Conservation (phyloP, 371 early-diverging fungal genomes). For the Syncephalastrum sp. region DNA sequence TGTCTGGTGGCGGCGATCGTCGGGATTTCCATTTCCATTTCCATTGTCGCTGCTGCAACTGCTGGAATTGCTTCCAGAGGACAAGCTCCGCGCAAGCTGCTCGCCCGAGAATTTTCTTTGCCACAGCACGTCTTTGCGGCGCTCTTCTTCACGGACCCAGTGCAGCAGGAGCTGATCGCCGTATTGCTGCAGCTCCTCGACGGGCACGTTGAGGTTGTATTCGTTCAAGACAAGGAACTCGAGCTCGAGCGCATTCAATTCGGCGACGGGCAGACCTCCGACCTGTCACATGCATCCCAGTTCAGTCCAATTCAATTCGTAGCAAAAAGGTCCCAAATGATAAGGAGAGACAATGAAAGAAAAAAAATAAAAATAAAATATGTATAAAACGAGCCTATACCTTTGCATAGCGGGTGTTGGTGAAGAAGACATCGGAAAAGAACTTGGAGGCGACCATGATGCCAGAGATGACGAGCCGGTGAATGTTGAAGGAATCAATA, state of each 20-base stretch:
- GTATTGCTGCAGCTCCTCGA: slow-evolving; percentile 78
- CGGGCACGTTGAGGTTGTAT: slow-evolving; percentile 72
- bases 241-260: slow-evolving; percentile 88
- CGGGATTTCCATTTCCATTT: slow-evolving; percentile 2
- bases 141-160: slow-evolving; percentile 27
- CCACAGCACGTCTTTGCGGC: slow-evolving; percentile 18
- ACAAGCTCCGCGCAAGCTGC: slow-evolving; percentile 2
- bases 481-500: slow-evolving; percentile 76
- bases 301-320: too few relatives aligned
- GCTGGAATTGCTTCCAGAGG: slow-evolving; percentile 1
- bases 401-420: slow-evolving; percentile 78
- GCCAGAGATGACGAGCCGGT: slow-evolving; percentile 74
- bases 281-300: slow-evolving; percentile 53
- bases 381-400: slow-evolving; percentile 15
- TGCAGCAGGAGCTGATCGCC: slow-evolving; percentile 50
- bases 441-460: slow-evolving; percentile 74
- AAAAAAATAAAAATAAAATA: too few relatives aligned
- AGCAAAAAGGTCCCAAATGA: background rate
- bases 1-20: background rate
- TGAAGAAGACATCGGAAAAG: slow-evolving; percentile 78
- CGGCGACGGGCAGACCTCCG: slow-evolving; percentile 88
- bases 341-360: background rate
- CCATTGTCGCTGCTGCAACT: slow-evolving; percentile 1
- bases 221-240: slow-evolving; percentile 78
- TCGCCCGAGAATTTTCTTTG: slow-evolving; percentile 1